Percentiles rank a stretch among this genome's conserved stretches.
phyloP scores from a whole-genome alignment of 345 rosid species.

The Odontarrhena argentea region DNA sequence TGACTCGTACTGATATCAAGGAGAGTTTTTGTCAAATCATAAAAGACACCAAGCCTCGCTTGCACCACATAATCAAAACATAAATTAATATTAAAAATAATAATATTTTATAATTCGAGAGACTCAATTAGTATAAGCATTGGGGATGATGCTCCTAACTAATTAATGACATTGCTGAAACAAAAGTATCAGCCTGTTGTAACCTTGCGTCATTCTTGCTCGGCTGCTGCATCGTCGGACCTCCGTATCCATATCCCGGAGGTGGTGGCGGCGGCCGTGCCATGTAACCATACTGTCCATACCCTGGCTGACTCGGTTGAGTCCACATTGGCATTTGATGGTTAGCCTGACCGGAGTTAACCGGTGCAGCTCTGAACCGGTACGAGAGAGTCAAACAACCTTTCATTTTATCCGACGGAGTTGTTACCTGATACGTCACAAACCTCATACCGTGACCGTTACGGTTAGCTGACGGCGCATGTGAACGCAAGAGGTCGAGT shows the following conservation, averaged over 20 bases:
- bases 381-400: constrained; percentile 61
- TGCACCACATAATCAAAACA: too few species aligned
- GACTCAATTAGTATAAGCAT: too few species aligned
- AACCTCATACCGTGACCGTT: constrained; percentile 38
- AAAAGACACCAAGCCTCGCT: too few species aligned
- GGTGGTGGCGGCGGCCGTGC: constrained; percentile 19
- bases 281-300: constrained; percentile 31
- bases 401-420: constrained; percentile 57
- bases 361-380: constrained; percentile 43
- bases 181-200: background rate
- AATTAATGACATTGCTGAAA: constrained; percentile 10
- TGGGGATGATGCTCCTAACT: background rate
- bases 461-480: background rate
- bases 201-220: constrained; percentile 44
- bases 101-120: too few species aligned
- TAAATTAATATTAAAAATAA: too few species aligned
- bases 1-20: too few species aligned
- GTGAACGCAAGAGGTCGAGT: constrained; percentile 48
- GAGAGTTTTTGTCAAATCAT: too few species aligned
- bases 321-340: constrained; percentile 5
- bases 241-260: constrained; percentile 42
- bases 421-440: constrained; percentile 60
- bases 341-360: background rate
- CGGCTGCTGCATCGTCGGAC: constrained; percentile 39
- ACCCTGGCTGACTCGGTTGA: background rate